Evolutionary conservation across 2,329 filamentous ascomycete species (phyloP).

Genomic region (Juglanconis juglandina): DNA sequence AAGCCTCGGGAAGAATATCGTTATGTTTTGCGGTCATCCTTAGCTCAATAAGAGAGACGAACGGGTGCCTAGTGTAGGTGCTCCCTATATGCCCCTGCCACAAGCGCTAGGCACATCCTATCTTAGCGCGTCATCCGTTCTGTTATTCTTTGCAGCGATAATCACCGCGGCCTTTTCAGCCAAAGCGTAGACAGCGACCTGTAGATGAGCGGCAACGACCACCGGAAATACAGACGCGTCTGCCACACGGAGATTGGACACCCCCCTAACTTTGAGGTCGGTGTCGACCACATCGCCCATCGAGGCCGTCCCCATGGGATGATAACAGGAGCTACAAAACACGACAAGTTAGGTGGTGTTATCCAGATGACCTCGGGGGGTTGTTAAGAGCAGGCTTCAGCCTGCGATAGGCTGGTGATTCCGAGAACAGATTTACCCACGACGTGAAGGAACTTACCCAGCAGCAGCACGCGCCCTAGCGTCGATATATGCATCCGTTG

Average conservation of each 20-base stretch:
- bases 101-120: too few species aligned
- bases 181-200: background rate
- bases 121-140: too few species aligned
- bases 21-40: too few species aligned
- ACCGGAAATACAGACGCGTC: constrained; percentile 1
- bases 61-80: too few species aligned
- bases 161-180: background rate
- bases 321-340: background rate
- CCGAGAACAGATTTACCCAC: background rate
- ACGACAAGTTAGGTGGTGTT: background rate
- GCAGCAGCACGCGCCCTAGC: background rate
- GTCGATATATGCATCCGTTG: background rate
- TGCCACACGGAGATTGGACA: background rate
- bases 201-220: background rate
- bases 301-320: background rate
- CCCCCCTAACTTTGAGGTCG: background rate
- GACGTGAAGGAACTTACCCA: background rate
- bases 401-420: too few species aligned
- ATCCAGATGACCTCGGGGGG: too few species aligned
- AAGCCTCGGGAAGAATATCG: too few species aligned
- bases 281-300: constrained; percentile 7
- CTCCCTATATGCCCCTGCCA: too few species aligned
- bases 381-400: too few species aligned
- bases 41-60: too few species aligned
- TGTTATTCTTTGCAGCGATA: background rate